Evolutionary conservation across 345 rosid species (phyloP).

Genomic region (Viola odorata): DNA sequence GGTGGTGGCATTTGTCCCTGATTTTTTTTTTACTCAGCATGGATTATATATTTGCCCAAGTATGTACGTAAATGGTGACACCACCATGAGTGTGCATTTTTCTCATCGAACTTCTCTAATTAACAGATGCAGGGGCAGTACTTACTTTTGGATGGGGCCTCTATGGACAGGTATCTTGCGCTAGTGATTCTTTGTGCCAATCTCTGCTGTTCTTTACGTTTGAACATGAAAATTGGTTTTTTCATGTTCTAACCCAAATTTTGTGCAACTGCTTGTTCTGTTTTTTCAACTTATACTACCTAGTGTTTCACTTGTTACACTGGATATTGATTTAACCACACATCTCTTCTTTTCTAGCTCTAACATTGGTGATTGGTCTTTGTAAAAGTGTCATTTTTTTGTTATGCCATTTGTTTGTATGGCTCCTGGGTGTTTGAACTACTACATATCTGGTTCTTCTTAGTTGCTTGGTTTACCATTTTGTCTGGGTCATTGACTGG

Average conservation of each 20-base stretch:
- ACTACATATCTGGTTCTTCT: no score
- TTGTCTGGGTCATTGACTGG: no score
- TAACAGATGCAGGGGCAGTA: slow-evolving; percentile 87
- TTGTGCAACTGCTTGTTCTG: background rate
- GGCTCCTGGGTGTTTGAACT: no score
- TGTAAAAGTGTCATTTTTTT: no score
- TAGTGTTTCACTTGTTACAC: no score
- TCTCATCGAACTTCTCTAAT: background rate
- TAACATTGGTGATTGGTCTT: no score
- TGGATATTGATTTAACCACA: no score
- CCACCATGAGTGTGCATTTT: no score
- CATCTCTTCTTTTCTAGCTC: no score
- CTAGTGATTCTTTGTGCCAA: background rate
- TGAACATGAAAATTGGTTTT: background rate
- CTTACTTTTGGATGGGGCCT: slow-evolving; percentile 99
- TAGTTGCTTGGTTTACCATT: no score
- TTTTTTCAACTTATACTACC: background rate
- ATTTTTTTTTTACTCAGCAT: background rate
- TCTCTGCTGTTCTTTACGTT: background rate
- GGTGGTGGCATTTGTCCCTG: background rate
- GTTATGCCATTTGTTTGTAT: no score
- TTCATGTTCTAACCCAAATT: background rate
- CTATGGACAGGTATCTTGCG: slow-evolving; percentile 79
- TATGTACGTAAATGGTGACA: background rate
- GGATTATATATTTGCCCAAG: background rate